Evolutionary conservation across 1,139 yeast genomes (phyloP).

Genomic region (Kodamaea plutei): DNA sequence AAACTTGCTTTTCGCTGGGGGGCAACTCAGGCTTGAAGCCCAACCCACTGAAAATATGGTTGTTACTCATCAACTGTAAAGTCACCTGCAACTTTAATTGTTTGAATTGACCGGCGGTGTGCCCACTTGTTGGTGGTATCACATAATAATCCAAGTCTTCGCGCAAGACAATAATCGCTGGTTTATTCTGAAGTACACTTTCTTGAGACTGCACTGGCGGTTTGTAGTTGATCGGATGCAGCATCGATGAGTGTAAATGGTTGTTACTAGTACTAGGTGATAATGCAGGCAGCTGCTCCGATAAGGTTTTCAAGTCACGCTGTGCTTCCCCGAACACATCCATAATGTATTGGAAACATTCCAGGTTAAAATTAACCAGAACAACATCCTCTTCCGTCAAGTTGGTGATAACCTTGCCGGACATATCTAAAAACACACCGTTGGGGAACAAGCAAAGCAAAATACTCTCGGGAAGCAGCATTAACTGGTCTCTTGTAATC

Average conservation of each 20-base stretch:
- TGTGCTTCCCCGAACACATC: slow-evolving; percentile 54
- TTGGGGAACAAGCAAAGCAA: slow-evolving; percentile 83
- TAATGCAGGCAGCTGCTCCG: slow-evolving; percentile 23
- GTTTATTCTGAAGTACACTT: slow-evolving; percentile 67
- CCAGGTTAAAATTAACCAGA: slow-evolving; percentile 80
- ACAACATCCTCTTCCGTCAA: slow-evolving; percentile 75
- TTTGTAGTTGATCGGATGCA: slow-evolving; percentile 3
- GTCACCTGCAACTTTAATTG: slow-evolving; percentile 68
- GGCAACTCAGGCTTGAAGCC: slow-evolving; percentile 35
- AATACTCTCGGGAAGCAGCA: slow-evolving; percentile 88
- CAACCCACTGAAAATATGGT: slow-evolving; percentile 72
- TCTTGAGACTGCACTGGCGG: slow-evolving; percentile 20
- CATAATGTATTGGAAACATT: slow-evolving; percentile 79
- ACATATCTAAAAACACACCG: slow-evolving; percentile 75
- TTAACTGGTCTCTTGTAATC: slow-evolving; percentile 81
- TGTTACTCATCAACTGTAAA: slow-evolving; percentile 45
- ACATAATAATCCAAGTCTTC: slow-evolving; percentile 95
- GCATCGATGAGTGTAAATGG: slow-evolving; percentile 4
- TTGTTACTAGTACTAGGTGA: slow-evolving; percentile 20
- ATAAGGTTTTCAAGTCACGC: slow-evolving; percentile 21
- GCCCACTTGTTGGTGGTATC: slow-evolving; percentile 64
- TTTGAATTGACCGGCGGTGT: slow-evolving; percentile 51
- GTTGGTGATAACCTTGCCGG: slow-evolving; percentile 73
- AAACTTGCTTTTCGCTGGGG: slow-evolving; percentile 34
- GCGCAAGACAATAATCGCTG: slow-evolving; percentile 86